Evolutionary conservation across 345 rosid genomes (phyloP), one percentile per base, ranked within the genome.

Genomic region (Ailanthus altissimus): DNA sequence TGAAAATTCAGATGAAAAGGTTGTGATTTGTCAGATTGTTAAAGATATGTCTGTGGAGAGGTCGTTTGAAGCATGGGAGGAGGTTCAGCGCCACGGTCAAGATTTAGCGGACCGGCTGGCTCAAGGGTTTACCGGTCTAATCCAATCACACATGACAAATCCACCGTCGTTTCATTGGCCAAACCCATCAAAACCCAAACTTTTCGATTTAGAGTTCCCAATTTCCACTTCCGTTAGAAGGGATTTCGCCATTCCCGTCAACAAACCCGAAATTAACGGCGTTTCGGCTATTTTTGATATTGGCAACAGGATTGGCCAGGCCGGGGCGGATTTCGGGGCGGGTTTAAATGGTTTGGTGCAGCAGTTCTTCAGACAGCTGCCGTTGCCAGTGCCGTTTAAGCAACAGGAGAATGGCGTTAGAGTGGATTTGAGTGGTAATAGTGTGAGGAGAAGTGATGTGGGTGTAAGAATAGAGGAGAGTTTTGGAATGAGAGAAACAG

Each of bases 51-150:
- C 98, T 15, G 91, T 88, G 65, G 98, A 91, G 81, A 91, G 97
- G 75, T 89, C 97, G 38, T 86, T 94, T 28, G 98, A 93, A 83
- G 97, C 97, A 8, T 94, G 98, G 98, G 98, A 94, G 83, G 97
- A 90, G 88, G 97, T 94, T 63, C 98, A 91, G 74, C 83, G 98
- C 71, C 98, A 94, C 36, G 97, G 98, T 13, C 97, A 84, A 82
- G 98, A 93, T 88, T 79, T 94, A 7, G 98, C 98, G 32, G 98
- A 91, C 78, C 73, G 97, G 75, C 84, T 94, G 14, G 90, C 98
- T 14, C 98, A 94, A 75, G 97, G 98, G 1, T 91, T 94, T 76
- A 85, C 92, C 0, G 98, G 97, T 57, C 80, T 94, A 53, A 90
- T 93, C 75, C 97, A 91, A 42, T 86, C 90, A 20, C 93, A 88